Evolutionary conservation across 208 protist genomes (phyloP), one percentile per base, ranked within the genome.

Genomic region (Acanthamoeba healyi): DNA sequence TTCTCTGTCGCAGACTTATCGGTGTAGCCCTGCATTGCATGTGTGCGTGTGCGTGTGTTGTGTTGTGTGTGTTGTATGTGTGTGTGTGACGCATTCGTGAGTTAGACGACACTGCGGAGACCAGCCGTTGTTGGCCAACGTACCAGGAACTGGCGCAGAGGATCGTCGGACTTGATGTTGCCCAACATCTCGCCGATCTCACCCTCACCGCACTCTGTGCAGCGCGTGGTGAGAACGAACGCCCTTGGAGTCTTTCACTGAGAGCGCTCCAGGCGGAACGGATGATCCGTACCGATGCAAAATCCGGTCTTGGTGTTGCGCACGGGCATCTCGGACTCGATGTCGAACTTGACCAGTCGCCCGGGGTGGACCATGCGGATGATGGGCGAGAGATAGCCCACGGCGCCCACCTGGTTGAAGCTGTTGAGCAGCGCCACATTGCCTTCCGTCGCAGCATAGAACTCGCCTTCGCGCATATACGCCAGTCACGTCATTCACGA

Each of bases 401-500:
- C 89, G 24, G 95, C 94, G 63, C 95, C 95, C 26, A 24, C 42
- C 36, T 74, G 36, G 74, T 94, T 91, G 63, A 90, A 54, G 24
- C 15, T 74, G 72, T 97, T 97, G 63, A 87, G 17, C n/a, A 97
- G 54, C 19, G 81, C 92, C 12, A 86, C 94, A 63, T 95, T 95
- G 56, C 96, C 96, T 54, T 99, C 98, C 2, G 98, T 98, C 61
- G 97, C 96, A 87, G 96, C 98, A 95, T 99, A 99, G 63, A 98
- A 98, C 94, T 99, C 98, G 12, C 96, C 95, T 2, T 49, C 44
- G 44, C n/a, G n/a, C n/a, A n/a, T n/a, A n/a, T n/a, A n/a, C n/a
- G n/a, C n/a, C n/a, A n/a, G n/a, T n/a, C n/a, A n/a, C n/a, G n/a
- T n/a, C n/a, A 49, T 12, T 12, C 44, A 49, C 7, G 7, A 49